Evolutionary conservation across 495 filamentous ascomycete species (phyloP).

Genomic region (Apiosordaria backusii): DNA sequence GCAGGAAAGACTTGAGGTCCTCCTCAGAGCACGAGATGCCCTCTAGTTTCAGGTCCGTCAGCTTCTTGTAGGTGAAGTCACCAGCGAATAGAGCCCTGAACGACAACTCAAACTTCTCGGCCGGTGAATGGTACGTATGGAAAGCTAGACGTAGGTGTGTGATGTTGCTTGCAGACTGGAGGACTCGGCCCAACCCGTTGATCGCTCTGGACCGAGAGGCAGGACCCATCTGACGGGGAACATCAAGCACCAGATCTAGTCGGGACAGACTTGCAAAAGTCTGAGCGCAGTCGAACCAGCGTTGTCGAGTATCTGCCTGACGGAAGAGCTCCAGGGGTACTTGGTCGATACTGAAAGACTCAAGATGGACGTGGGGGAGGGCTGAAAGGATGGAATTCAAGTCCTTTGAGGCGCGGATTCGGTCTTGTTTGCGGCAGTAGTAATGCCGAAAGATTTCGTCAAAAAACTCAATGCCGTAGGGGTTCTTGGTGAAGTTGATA

Average conservation of each 20-base stretch:
- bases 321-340: constrained; percentile 47
- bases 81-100: constrained; percentile 37
- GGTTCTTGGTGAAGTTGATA: constrained; percentile 43
- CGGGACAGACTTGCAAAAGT: constrained; percentile 38
- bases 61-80: constrained; percentile 35
- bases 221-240: constrained; percentile 33
- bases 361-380: constrained; percentile 37
- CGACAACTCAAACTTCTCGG: constrained; percentile 40
- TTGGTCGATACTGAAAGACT: constrained; percentile 42
- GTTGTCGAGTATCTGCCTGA: constrained; percentile 33
- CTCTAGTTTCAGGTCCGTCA: constrained; percentile 45
- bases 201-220: constrained; percentile 37
- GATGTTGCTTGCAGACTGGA: constrained; percentile 39
- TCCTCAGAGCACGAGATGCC: constrained; percentile 43
- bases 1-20: constrained; percentile 42
- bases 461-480: constrained; percentile 38
- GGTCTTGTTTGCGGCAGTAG: constrained; percentile 43
- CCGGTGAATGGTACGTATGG: constrained; percentile 39
- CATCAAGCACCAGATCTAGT: constrained; percentile 41
- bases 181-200: constrained; percentile 43
- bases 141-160: constrained; percentile 43
- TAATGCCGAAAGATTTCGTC: constrained; percentile 39
- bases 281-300: constrained; percentile 45
- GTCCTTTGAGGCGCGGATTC: constrained; percentile 40
- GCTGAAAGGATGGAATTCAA: constrained; percentile 44